Evolutionary conservation across 2,329 filamentous ascomycete species (phyloP), one percentile per base, ranked within the genome.

Genomic region (Trichophaea hybrida): DNA sequence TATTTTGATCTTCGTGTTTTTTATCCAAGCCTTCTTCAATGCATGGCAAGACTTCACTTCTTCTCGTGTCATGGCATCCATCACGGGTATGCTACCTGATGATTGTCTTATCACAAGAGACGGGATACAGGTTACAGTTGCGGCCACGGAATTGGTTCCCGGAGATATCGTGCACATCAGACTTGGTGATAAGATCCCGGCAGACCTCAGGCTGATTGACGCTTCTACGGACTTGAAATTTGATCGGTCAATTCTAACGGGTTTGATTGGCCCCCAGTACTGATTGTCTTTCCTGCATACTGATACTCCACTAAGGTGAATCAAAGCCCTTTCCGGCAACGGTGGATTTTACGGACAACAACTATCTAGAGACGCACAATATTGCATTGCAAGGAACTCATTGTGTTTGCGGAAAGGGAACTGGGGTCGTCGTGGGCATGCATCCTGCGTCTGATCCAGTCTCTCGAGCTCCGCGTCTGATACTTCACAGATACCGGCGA

Each of bases 301-400:
- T 53, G 13, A 53, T n/a, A 12, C 6, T 35, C 15, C 5, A 35
- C 2, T 65, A 74, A 74, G 83, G 83, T 55, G 83, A 86, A 74
- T 83, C 84, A 1, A 73, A 79, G 6, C 83, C 84, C 1, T 72
- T 88, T 5, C 72, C 78, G 2, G 85, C 78, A 1, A 78, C 80
- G 0, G 76, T 85, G 12, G 77, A 86, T n/a, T 79, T 77, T 0
- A 84, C 81, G 0, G 84, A 88, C 67, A 74, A 78, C 43, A 88
- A 88, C 70, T 88, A 86, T 68, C 79, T 90, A 34, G 86, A 90
- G 69, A 89, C 85, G 2, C 79, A 80, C 56, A 85, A 82, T 66
- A 86, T 90, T 57, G 85, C 85, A 24, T 76, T 90, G 7, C 85
- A 88, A 69, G 85, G 86, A n/a, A 88, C 86, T 0, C 84, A 89